Evolutionary conservation across 2,329 filamentous ascomycete genomes (phyloP), one percentile per base, ranked within the genome.

Genomic region (Pseudogymnoascus destructans): DNA sequence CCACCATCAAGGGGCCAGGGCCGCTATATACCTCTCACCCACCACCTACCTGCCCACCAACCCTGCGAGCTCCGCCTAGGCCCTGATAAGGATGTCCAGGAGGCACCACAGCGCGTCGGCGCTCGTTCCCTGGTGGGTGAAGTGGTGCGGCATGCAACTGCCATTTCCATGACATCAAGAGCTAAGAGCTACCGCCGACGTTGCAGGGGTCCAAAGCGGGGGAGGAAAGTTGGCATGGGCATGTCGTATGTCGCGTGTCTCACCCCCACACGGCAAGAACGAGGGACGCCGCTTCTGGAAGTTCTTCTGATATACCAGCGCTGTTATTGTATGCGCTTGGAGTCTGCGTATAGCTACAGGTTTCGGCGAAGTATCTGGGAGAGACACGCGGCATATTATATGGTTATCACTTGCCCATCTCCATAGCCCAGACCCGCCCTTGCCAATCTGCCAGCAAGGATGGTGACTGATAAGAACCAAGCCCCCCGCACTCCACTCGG

Each of bases 201-300:
- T 49, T 27, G n/a, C 42, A 49, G 42, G 42, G 42, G 42, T 49
- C 21, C 21, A 49, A 27, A 49, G 42, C 42, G 42, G 42, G 23
- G 38, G 19, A 2, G 2, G 3, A 3, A 27, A 15, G 23, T 49
- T 21, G 42, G 21, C 21, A 49, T 46, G 13, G 23, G 23, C 42
- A 49, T 27, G 42, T 49, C 3, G 42, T 15, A 49, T 23, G 42
- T 49, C 42, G 42, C 42, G 42, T 49, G 42, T 49, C 42, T 49
- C 42, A 49, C 21, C 42, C 42, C 42, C 21, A 10, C 21, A 8
- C 42, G 21, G 42, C 7, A 49, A 49, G 42, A 49, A 27, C 42
- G 42, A 49, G 42, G 42, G 13, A 49, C 42, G 42, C 42, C 42
- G 42, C 42, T 49, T 49, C 42, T 49, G 21, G 42, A 49, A 49